Percentiles rank a stretch among this genome's conserved stretches.
phyloP scores from a whole-genome alignment of 768 basidiomycete genomes.

The Rhodotorula toruloides region DNA sequence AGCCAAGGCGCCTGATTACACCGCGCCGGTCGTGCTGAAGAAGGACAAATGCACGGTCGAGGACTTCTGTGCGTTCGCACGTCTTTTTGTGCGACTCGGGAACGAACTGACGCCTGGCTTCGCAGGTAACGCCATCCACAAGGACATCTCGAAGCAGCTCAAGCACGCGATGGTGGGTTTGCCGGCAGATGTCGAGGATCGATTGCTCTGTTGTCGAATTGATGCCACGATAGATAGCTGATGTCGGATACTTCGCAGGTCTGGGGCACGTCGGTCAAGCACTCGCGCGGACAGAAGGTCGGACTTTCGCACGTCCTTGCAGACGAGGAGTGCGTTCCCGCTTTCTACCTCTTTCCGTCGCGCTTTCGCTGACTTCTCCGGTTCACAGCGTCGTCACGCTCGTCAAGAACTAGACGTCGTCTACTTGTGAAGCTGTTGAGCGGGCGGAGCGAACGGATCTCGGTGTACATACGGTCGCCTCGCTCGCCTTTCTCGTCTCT shows the following conservation, averaged over 20 bases:
- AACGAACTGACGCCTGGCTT: too few relatives aligned
- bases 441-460: too few relatives aligned
- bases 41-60: constrained; percentile 57
- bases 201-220: too few relatives aligned
- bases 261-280: constrained; percentile 97
- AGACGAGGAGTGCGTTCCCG: too few relatives aligned
- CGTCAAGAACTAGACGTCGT: too few relatives aligned
- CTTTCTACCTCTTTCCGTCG: constrained; percentile 51
- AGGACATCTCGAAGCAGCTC: constrained; percentile 87
- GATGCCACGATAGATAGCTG: too few relatives aligned
- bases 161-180: constrained; percentile 64
- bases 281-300: constrained; percentile 91
- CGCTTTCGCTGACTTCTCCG: neutral
- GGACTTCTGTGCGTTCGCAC: constrained; percentile 14
- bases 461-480: too few relatives aligned
- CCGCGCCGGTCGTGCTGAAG: constrained; percentile 74
- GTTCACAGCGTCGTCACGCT: neutral
- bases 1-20: constrained; percentile 74
- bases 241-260: constrained; percentile 62
- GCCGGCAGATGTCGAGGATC: too few relatives aligned
- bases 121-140: too few relatives aligned
- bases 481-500: too few relatives aligned
- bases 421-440: too few relatives aligned
- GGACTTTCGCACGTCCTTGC: constrained; percentile 78
- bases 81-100: too few relatives aligned